These are phyloP conservation scores for Fusarium globosum DNA, from an alignment of 2,329 filamentous ascomycete genomes.

Conservation along the genomic window DNA sequence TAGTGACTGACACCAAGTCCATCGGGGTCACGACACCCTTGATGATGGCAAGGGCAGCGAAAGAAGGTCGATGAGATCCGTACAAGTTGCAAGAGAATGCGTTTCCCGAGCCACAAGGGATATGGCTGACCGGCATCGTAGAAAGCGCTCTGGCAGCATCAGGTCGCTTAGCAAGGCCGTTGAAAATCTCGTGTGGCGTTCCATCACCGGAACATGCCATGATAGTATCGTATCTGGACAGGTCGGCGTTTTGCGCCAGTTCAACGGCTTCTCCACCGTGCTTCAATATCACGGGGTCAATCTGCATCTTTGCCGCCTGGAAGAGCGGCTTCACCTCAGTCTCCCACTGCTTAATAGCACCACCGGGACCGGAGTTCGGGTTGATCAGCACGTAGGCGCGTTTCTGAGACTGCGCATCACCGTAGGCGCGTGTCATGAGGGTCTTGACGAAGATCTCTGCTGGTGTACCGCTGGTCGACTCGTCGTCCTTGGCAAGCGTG, in stretches of 20 bases:
- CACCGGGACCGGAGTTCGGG: slow-evolving; percentile 86
- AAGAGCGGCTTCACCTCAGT: slow-evolving; percentile 84
- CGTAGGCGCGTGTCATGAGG: slow-evolving; percentile 77
- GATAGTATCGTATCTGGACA: slow-evolving; percentile 84
- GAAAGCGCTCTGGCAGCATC: slow-evolving; percentile 80
- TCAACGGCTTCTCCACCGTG: slow-evolving; percentile 82
- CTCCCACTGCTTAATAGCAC: slow-evolving; percentile 77
- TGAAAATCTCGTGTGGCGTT: slow-evolving; percentile 92
- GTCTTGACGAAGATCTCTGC: slow-evolving; percentile 71
- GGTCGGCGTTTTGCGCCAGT: slow-evolving; percentile 79
- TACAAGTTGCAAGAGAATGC: slow-evolving; percentile 91
- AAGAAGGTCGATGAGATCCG: slow-evolving; percentile 78
- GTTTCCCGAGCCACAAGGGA: slow-evolving; percentile 95
- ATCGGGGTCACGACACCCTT: slow-evolving; percentile 88
- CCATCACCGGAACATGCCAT: slow-evolving; percentile 94
- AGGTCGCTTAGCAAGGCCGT: slow-evolving; percentile 81
- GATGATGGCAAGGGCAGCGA: slow-evolving; percentile 84
- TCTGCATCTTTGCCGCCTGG: slow-evolving; percentile 78
- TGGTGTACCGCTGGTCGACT: slow-evolving; percentile 48
- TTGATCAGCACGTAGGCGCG: slow-evolving; percentile 91
- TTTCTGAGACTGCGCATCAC: slow-evolving; percentile 74
- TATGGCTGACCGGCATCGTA: slow-evolving; percentile 83
- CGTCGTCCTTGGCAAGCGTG: slow-evolving; percentile 53
- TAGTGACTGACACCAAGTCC: slow-evolving; percentile 89
- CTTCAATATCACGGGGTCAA: slow-evolving; percentile 79